phyloP scores from a whole-genome alignment of 495 filamentous ascomycete species.

The Collariella sp. region DNA sequence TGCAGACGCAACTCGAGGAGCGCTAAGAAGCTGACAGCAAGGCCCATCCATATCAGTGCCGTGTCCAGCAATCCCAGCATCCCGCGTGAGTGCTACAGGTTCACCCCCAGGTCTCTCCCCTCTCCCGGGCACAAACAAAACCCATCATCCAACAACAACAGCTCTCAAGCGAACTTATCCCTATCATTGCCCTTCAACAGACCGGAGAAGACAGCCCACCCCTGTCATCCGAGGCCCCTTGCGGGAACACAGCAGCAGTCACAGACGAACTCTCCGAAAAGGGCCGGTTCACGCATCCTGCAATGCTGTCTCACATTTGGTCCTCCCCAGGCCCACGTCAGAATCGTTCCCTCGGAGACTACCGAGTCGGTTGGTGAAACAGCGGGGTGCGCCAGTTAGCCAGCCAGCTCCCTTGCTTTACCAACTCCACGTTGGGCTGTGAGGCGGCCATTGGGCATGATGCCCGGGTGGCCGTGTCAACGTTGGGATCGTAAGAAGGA shows the following conservation, averaged over 20 bases:
- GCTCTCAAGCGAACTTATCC: not conserved
- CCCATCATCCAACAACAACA: too few relatives aligned
- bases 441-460: not conserved
- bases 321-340: not conserved
- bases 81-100: not conserved
- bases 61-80: not conserved
- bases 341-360: not conserved
- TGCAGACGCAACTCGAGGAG: too few relatives aligned
- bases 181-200: not conserved
- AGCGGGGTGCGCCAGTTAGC: too few relatives aligned
- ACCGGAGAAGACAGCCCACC: not conserved
- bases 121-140: too few relatives aligned
- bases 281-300: constrained; percentile 2
- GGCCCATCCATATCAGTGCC: too few relatives aligned
- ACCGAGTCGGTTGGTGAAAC: not conserved
- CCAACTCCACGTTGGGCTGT: too few relatives aligned
- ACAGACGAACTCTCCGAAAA: not conserved
- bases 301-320: not conserved
- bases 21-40: too few relatives aligned
- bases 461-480: not conserved
- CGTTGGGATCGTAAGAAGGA: too few relatives aligned
- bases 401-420: too few relatives aligned
- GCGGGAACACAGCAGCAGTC: not conserved
- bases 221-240: not conserved
- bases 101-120: too few relatives aligned